Evolutionary conservation across 495 filamentous ascomycete genomes (phyloP), one percentile per base, ranked within the genome.

Genomic region (Bathelium albidoporum): DNA sequence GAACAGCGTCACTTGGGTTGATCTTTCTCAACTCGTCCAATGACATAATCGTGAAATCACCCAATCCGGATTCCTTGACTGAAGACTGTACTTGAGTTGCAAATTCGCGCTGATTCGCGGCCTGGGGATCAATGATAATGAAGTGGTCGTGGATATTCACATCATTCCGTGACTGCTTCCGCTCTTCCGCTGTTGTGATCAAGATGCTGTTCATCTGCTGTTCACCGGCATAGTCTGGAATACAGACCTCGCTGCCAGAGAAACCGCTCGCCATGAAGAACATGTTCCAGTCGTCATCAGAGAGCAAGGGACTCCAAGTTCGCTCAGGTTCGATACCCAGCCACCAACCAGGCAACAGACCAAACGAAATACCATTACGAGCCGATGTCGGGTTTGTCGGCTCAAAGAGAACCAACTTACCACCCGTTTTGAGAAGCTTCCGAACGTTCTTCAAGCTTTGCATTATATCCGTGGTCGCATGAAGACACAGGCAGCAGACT

Each of bases 181-280:
- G 2, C 55, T 59, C 55, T 1, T 22, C 55, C 26, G 55, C 55
- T 4, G 26, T 28, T 32, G 55, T 22, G 24, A 59, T 28, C 55
- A 59, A 22, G 26, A 59, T 4, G 22, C 55, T 59, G 14, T 22
- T 16, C 20, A 32, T 22, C 3, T 59, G 55, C 18, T 31, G 4
- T 5, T 59, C 55, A 14, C 18, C 16, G 10, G 20, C 26, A 28
- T 59, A 22, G 18, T 55, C 49, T 5, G 5, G 49, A 29, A 29
- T 5, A 18, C 5, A 7, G 18, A 29, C 26, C 4, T 55, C 20
- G n/a, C 5, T 18, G n/a, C 73, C 73, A 1, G 68, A 69, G 60
- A 73, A 75, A 0, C 66, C 66, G 1, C 62, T 64, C 28, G 64
- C n/a, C 11, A 14, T 14, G 12, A 75, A 59, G 11, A 64, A 28